Base-by-base conservation (phyloP, 2,329 filamentous ascomycete genomes). In the Periconia macrospinosa region DNA sequence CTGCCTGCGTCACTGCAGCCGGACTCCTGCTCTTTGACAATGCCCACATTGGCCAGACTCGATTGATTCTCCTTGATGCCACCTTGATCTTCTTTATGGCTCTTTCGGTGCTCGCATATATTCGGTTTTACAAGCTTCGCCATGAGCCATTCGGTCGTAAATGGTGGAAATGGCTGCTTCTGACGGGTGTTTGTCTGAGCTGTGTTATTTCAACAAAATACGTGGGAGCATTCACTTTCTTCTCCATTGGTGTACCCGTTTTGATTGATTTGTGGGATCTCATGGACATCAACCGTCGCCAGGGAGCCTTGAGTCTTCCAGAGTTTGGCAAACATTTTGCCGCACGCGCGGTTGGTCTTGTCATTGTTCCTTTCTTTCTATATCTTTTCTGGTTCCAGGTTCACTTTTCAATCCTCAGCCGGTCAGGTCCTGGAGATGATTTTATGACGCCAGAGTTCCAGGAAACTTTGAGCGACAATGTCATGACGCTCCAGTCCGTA, bases 351-450 rank as follows among this genome's bases (percentile, higher is more conserved):
- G 80, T 95, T 59, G 92, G 90, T 14, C 81, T 99, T 52, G 91
- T 97, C 65, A 73, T 96, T 62, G 85, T 97, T 62, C 94, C 94
- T 14, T 97, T 99, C 81, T 81, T 97, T 69, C 95, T 99, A 77
- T 99, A 99, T 76, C 85, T 99, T 45, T 97, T 99, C 83, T 99
- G 94, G 94, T 99, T 99, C 87, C 94, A 99, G 82, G 92, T 99
- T 30, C 94, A 99, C 78, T 99, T 99, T 75, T 83, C 91, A 43
- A 91, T 99, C 66, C 83, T 99, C 58, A 88, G 79, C 61, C 84
- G 88, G 55, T 97, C 94, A 49, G 94, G 94, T 35, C 93, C 94
- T 43, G 94, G 94, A 50, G 94, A 99, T 71, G 93, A 97, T 69
- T 99, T 99, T 78, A 99, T 99, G 94, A 92, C 89, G 3, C 94